Evolutionary conservation across 805 yeast genomes (phyloP).

Genomic region (Yarrowia divulgata): DNA sequence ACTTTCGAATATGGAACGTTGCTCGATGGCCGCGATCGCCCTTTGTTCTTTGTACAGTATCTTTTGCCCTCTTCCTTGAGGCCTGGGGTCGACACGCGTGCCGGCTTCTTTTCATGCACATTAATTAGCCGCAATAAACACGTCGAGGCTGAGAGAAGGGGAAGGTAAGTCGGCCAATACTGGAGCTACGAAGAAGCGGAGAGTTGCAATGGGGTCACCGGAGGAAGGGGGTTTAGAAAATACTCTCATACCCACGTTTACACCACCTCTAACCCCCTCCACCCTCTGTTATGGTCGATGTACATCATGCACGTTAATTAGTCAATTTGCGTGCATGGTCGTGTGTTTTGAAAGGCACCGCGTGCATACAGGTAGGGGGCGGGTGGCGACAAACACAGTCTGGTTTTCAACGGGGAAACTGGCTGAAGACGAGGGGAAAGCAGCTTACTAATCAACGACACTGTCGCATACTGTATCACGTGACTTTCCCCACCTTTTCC

Average conservation of each 20-base stretch:
- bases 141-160: neutral
- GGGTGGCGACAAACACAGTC: neutral
- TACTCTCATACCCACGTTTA: too few species aligned
- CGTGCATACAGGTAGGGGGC: neutral
- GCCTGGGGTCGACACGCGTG: conserved; percentile 19
- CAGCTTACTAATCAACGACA: too few species aligned
- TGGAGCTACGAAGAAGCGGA: neutral
- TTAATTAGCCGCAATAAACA: conserved; percentile 28
- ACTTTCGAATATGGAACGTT: neutral
- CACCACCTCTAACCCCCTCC: neutral
- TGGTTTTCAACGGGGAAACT: too few species aligned
- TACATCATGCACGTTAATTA: conserved; percentile 26
- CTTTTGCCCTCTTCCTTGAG: neutral
- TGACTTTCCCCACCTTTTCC: neutral
- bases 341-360: conserved; percentile 28
- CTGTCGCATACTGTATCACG: neutral
- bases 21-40: neutral
- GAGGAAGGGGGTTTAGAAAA: neutral
- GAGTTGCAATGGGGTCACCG: neutral
- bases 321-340: conserved; percentile 38
- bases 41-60: neutral
- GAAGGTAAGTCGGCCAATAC: neutral
- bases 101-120: conserved; percentile 19
- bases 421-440: too few species aligned
- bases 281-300: neutral